Evolutionary conservation across 2,329 filamentous ascomycete species (phyloP).

Genomic region (Pseudopithomyces chartarum): DNA sequence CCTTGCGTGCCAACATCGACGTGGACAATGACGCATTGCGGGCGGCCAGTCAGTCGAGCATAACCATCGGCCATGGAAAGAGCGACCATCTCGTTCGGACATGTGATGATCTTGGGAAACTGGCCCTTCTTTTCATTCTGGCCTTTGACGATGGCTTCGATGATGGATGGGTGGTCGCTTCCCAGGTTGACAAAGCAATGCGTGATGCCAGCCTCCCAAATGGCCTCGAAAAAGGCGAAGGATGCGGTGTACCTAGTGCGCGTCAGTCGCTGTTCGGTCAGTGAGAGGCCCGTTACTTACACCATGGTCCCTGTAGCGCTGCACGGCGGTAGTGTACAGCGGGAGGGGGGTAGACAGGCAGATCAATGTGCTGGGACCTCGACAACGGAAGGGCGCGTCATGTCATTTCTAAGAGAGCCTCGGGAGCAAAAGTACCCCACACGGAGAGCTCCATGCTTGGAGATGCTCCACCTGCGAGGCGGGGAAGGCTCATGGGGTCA

Average conservation of each 20-base stretch:
- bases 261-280: background rate
- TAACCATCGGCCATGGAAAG: constrained; percentile 85
- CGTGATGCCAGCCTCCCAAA: constrained; percentile 64
- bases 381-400: no score
- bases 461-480: constrained; percentile 9
- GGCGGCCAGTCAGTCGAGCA: constrained; percentile 69
- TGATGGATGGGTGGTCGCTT: constrained; percentile 76
- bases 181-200: constrained; percentile 69
- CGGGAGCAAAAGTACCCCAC: background rate
- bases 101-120: constrained; percentile 77
- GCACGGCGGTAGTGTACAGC: background rate
- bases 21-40: constrained; percentile 79
- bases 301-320: constrained; percentile 22
- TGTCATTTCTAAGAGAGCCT: background rate
- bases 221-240: constrained; percentile 80
- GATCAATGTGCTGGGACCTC: no score
- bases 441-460: background rate
- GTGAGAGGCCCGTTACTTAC: constrained; percentile 10
- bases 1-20: constrained; percentile 84
- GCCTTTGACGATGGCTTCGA: constrained; percentile 80
- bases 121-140: constrained; percentile 67
- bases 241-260: constrained; percentile 68
- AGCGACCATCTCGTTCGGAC: constrained; percentile 85
- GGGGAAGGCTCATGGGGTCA: constrained; percentile 4
- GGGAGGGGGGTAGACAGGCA: no score